These are phyloP conservation scores for Lasiodiplodia hormozganensis DNA, from an alignment of 2,329 filamentous ascomycete genomes.

Conservation along the genomic window DNA sequence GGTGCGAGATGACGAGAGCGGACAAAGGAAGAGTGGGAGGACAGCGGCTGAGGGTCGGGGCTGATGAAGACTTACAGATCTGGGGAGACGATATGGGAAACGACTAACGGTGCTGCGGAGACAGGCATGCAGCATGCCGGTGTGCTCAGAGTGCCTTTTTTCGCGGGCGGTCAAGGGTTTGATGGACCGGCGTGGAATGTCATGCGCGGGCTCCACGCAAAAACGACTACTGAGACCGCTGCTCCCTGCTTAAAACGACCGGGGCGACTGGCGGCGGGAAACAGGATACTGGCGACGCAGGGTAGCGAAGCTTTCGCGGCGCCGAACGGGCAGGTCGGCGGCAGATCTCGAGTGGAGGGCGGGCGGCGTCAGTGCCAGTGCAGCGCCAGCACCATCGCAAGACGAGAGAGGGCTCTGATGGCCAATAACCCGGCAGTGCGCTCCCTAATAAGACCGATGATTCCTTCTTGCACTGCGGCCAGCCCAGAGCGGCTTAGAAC, in stretches of 20 bases:
- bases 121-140: conserved; percentile 27
- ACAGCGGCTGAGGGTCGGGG: conserved; percentile 11
- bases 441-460: conserved; percentile 24
- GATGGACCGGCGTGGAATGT: conserved; percentile 10
- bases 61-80: conserved; percentile 27
- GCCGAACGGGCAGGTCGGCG: conserved; percentile 19
- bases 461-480: conserved; percentile 18
- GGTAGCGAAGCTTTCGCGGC: conserved; percentile 26
- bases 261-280: conserved; percentile 10
- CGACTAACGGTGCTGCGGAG: conserved; percentile 22
- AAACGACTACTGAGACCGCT: conserved; percentile 5
- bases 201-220: conserved; percentile 21
- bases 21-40: conserved; percentile 23
- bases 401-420: conserved; percentile 17
- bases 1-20: conserved; percentile 9
- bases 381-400: conserved; percentile 4
- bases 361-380: conserved; percentile 16
- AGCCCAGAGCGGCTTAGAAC: conserved; percentile 23
- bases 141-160: conserved; percentile 19
- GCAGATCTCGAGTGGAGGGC: conserved; percentile 19
- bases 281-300: conserved; percentile 19
- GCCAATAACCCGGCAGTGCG: conserved; percentile 6
- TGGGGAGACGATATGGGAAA: conserved; percentile 19
- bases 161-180: conserved; percentile 24
- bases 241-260: conserved; percentile 27